Conservation (phyloP, 768 basidiomycete genomes). For the Dendrothele bispora region DNA sequence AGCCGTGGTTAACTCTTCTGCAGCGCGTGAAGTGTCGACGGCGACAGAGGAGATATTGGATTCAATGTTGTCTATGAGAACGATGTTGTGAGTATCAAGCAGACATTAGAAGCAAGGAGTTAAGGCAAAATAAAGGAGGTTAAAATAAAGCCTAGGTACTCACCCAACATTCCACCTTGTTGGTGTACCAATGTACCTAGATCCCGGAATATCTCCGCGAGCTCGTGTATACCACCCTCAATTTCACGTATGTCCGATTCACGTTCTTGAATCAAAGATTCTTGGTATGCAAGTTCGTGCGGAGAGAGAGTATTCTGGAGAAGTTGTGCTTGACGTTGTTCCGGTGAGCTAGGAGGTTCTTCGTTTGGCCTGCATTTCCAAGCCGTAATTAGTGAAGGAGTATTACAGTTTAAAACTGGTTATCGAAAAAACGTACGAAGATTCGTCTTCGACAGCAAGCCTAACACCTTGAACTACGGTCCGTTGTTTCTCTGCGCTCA, state of each 20-base stretch:
- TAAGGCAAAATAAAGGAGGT: background rate
- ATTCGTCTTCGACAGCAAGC: slow-evolving; percentile 77
- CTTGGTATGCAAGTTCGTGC: slow-evolving; percentile 93
- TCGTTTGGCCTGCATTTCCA: slow-evolving; percentile 19
- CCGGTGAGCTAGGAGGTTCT: slow-evolving; percentile 43
- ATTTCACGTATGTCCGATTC: slow-evolving; percentile 96
- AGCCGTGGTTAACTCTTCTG: slow-evolving; percentile 85
- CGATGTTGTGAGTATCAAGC: background rate
- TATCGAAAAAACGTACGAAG: background rate
- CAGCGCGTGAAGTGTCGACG: slow-evolving; percentile 77
- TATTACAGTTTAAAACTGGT: background rate
- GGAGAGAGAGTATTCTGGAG: slow-evolving; percentile 78
- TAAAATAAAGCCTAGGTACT: slow-evolving; percentile 23
- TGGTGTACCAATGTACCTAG: slow-evolving; percentile 92
- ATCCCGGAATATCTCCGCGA: slow-evolving; percentile 95
- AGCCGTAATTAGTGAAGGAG: background rate
- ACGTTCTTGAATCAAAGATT: slow-evolving; percentile 91
- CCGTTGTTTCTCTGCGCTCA: slow-evolving; percentile 87
- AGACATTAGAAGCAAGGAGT: background rate
- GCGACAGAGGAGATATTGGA: slow-evolving; percentile 88
- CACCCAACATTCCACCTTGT: slow-evolving; percentile 94
- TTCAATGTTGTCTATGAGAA: slow-evolving; percentile 83
- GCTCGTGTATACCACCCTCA: slow-evolving; percentile 93
- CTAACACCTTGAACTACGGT: slow-evolving; percentile 87
- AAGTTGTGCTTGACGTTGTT: slow-evolving; percentile 68